Base-by-base conservation (phyloP, 2,329 filamentous ascomycete genomes). In the Macrophomina pseudophaseolina region DNA sequence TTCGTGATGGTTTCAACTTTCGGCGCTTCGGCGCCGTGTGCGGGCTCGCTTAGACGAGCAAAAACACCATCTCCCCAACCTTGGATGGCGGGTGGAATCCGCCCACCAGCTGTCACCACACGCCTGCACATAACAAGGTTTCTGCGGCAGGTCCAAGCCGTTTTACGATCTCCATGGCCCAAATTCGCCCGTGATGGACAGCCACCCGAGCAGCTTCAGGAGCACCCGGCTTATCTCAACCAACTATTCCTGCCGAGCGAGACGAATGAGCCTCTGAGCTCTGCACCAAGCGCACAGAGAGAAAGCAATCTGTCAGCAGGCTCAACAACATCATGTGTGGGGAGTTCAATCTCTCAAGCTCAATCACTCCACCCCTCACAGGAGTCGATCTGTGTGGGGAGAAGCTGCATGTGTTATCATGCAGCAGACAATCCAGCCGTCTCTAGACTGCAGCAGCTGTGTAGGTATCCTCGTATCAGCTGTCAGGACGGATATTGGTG, bases 1-100 rank as follows among this genome's bases (percentile, higher is more conserved):
- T 66, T 66, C 65, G 65, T 66, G 65, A 66, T 66, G 65, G 56
- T 66, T 66, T 63, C 65, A 66, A 66, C 64, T 56, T 46, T 66
- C 64, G 64, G 64, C 52, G 51, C 52, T n/a, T 58, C 51, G 63
- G 63, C 64, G 53, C 53, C 64, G 64, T 66, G 64, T 66, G 64
- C 64, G 64, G 64, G 35, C 64, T 66, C 64, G 64, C 64, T 66
- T 66, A 66, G 64, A 51, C 63, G 38, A 56, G 58, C 58, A 62
- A 62, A 59, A 62, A 62, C 58, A 62, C 44, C 58, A 62, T 38
- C 58, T 60, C 56, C 56, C 44, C 58, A 16, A 49, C 46, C 30
- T 35, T 49, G n/a, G 30, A 38, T 11, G 42, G 58, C 58, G 42
- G 46, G 58, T 7, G 28, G 38, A n/a, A 16, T 46, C 16, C n/a